Conservation (phyloP, 257 asterid genomes). For the Plantago ovata region DNA sequence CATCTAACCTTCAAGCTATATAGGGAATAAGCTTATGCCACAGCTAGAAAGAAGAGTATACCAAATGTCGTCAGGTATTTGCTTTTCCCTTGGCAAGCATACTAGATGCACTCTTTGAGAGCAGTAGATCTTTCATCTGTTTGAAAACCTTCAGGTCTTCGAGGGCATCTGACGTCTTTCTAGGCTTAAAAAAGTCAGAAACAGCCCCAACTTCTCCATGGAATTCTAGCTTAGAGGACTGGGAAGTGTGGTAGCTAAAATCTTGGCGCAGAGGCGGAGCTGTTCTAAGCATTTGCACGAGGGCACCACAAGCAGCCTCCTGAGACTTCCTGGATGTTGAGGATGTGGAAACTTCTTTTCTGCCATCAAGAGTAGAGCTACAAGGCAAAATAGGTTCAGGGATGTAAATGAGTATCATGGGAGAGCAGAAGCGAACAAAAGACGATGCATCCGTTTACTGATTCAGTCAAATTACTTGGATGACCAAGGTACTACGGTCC, state of each 20-base stretch:
- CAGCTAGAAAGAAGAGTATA: constrained; percentile 3
- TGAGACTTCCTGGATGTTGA: constrained; percentile 59
- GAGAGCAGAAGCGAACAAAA: background rate
- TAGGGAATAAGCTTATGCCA: background rate
- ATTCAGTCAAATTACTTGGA: background rate
- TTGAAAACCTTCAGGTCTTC: constrained; percentile 81
- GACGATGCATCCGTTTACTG: constrained; percentile 8
- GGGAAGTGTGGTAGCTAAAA: constrained; percentile 40
- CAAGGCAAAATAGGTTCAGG: constrained; percentile 14
- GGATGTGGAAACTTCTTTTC: constrained; percentile 42
- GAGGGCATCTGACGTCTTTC: constrained; percentile 74
- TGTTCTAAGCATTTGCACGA: constrained; percentile 82
- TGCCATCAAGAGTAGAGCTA: constrained; percentile 50
- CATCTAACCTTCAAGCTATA: constrained; percentile 11
- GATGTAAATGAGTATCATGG: constrained; percentile 1
- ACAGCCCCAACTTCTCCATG: constrained; percentile 44
- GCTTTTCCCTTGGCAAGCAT: constrained; percentile 27
- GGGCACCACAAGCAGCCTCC: constrained; percentile 84
- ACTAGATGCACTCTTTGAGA: constrained; percentile 59
- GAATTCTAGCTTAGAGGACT: constrained; percentile 31
- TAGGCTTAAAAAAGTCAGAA: constrained; percentile 56
- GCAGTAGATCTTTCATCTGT: constrained; percentile 67
- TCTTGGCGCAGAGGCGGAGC: constrained; percentile 88
- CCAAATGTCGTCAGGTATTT: constrained; percentile 17
- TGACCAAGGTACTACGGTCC: background rate